Percentiles rank a stretch among this genome's conserved stretches.
phyloP scores from a whole-genome alignment of 441 rosid genomes.

The Erodium trifolium region DNA sequence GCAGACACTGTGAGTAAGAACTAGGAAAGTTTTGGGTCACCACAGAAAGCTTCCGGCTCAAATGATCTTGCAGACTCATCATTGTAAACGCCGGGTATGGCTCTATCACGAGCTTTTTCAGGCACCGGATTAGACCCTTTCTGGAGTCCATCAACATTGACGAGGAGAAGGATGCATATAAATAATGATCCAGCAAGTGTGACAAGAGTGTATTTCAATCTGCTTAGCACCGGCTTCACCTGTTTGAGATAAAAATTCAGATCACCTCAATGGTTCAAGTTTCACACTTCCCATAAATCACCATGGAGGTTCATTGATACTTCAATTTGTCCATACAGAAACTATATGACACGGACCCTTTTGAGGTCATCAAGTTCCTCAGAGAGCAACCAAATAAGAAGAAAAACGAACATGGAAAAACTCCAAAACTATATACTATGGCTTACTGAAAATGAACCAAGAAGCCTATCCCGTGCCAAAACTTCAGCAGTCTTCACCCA shows the following conservation, averaged over 20 bases:
- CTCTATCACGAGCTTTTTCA: slow-evolving; percentile 27
- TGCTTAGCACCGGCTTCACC: slow-evolving; percentile 78
- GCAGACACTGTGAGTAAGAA: not conserved
- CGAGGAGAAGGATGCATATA: slow-evolving; percentile 40
- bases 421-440: not conserved
- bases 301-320: too few relatives aligned
- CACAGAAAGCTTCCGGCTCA: slow-evolving; percentile 84
- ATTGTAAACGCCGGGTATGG: slow-evolving; percentile 68
- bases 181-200: slow-evolving; percentile 55
- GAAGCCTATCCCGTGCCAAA: slow-evolving; percentile 85
- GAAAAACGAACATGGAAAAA: not conserved
- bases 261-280: too few relatives aligned
- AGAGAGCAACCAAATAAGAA: not conserved
- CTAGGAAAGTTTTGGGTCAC: slow-evolving; percentile 45
- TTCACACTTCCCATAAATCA: too few relatives aligned
- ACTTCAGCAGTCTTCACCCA: slow-evolving; percentile 94
- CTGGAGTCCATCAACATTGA: slow-evolving; percentile 42
- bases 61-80: slow-evolving; percentile 79
- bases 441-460: slow-evolving; percentile 74
- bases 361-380: too few relatives aligned
- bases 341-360: too few relatives aligned
- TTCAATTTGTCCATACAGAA: too few relatives aligned
- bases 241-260: slow-evolving; percentile 19
- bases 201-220: slow-evolving; percentile 64
- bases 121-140: slow-evolving; percentile 27